A percentile compares a stretch with the other conserved stretches of the same genome.
phyloP scores from a whole-genome alignment of 106 monocot genomes.

The Phalaenopsis aphrodite region DNA sequence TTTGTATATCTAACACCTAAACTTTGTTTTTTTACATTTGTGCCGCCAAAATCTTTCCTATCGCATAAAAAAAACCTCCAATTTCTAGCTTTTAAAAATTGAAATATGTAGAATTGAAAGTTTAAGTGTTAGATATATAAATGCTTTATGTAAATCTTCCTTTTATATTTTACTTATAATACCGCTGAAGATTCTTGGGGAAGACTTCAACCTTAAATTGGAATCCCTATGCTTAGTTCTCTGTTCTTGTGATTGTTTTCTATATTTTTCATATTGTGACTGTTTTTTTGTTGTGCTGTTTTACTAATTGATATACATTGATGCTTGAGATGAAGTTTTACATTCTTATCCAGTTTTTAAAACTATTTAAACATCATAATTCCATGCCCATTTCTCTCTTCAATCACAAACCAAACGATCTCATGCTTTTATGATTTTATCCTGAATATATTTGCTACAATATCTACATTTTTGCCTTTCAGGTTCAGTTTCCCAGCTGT shows the following conservation, averaged over 20 bases:
- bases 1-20: too few relatives aligned
- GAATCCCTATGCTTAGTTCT: not conserved
- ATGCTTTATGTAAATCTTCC: too few relatives aligned
- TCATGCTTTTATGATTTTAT: not conserved
- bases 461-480: not conserved
- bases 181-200: not conserved
- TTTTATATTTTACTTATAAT: not conserved
- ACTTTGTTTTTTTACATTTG: too few relatives aligned
- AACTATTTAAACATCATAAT: not conserved
- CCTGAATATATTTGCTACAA: not conserved
- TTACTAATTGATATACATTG: not conserved
- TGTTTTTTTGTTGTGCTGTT: not conserved
- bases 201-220: not conserved
- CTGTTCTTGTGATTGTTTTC: not conserved
- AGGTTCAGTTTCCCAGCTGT: slow-evolving; percentile 37
- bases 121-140: too few relatives aligned
- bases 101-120: too few relatives aligned
- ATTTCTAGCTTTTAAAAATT: too few relatives aligned
- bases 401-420: not conserved
- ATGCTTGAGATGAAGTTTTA: not conserved
- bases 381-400: not conserved
- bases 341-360: not conserved
- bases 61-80: too few relatives aligned
- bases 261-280: not conserved
- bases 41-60: too few relatives aligned